Evolutionary conservation across 169 alveolate species (phyloP).

Genomic region (Plasmodium gonderi): DNA sequence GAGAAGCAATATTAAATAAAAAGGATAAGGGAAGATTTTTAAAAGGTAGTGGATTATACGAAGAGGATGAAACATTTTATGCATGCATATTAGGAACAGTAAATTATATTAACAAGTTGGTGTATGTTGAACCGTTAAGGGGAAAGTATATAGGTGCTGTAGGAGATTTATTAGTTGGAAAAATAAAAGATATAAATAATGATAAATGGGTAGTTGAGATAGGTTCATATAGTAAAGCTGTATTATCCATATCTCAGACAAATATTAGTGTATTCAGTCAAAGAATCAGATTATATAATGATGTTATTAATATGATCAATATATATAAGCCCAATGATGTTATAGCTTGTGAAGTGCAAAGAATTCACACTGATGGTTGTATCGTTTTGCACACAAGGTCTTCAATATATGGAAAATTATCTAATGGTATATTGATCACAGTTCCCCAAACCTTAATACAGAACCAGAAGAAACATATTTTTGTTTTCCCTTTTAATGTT

Average conservation of each 20-base stretch:
- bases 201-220: slow-evolving; percentile 93
- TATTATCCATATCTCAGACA: slow-evolving; percentile 90
- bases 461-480: slow-evolving; percentile 91
- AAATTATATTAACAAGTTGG: slow-evolving; percentile 85
- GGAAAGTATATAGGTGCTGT: slow-evolving; percentile 88
- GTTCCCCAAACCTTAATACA: slow-evolving; percentile 90
- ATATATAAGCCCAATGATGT: slow-evolving; percentile 91
- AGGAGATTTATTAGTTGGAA: slow-evolving; percentile 90
- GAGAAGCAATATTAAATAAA: slow-evolving; percentile 55
- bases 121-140: slow-evolving; percentile 87
- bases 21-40: slow-evolving; percentile 63
- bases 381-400: slow-evolving; percentile 92
- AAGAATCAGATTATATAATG: slow-evolving; percentile 92
- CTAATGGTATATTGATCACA: slow-evolving; percentile 90
- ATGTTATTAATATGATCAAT: slow-evolving; percentile 91
- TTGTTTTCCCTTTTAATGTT: slow-evolving; percentile 86
- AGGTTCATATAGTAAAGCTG: slow-evolving; percentile 90
- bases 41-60: slow-evolving; percentile 73
- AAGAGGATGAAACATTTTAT: slow-evolving; percentile 44
- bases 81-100: slow-evolving; percentile 69
- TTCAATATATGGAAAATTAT: slow-evolving; percentile 91
- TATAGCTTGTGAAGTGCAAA: slow-evolving; percentile 93
- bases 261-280: slow-evolving; percentile 92
- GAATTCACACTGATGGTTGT: slow-evolving; percentile 87
- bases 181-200: slow-evolving; percentile 84